Conservation (phyloP, 2,329 filamentous ascomycete species). For the Exophiala spinifera region DNA sequence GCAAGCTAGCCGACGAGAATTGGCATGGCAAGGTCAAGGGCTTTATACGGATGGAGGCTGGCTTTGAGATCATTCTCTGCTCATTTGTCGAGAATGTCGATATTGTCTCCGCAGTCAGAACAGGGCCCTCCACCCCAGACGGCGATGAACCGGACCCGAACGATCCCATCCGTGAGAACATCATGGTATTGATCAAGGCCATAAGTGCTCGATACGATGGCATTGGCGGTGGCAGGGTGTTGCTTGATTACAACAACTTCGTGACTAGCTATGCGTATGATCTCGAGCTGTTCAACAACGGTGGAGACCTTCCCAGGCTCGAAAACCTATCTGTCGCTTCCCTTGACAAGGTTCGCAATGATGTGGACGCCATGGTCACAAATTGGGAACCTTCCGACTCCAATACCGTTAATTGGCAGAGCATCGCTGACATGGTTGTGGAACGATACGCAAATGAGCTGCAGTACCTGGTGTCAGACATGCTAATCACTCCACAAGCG, state of each 20-base stretch:
- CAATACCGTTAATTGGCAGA: constrained; percentile 60
- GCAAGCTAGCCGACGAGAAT: constrained; percentile 49
- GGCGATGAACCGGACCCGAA: background rate
- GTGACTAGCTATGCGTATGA: constrained; percentile 47
- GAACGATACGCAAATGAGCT: constrained; percentile 60
- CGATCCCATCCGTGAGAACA: background rate
- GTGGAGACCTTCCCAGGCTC: constrained; percentile 41
- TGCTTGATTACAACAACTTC: constrained; percentile 49
- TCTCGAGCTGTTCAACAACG: constrained; percentile 41
- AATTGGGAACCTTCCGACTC: constrained; percentile 26
- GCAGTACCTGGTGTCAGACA: constrained; percentile 34
- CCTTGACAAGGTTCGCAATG: constrained; percentile 39
- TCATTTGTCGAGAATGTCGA: constrained; percentile 52
- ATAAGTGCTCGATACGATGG: constrained; percentile 27
- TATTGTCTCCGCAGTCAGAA: constrained; percentile 35
- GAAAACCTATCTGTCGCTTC: constrained; percentile 33
- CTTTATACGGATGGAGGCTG: constrained; percentile 64
- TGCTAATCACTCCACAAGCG: constrained; percentile 23
- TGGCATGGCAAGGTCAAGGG: constrained; percentile 59
- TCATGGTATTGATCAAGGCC: constrained; percentile 18
- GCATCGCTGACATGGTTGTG: constrained; percentile 63
- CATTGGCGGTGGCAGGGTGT: constrained; percentile 39
- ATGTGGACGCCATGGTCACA: constrained; percentile 46
- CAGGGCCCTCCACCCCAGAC: constrained; percentile 5
- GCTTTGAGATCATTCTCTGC: constrained; percentile 69